A percentile compares a stretch with the other conserved stretches of the same genome.
Evolutionary conservation across 2,329 filamentous ascomycete genomes (phyloP).

Genomic region (Colletotrichum navitas): DNA sequence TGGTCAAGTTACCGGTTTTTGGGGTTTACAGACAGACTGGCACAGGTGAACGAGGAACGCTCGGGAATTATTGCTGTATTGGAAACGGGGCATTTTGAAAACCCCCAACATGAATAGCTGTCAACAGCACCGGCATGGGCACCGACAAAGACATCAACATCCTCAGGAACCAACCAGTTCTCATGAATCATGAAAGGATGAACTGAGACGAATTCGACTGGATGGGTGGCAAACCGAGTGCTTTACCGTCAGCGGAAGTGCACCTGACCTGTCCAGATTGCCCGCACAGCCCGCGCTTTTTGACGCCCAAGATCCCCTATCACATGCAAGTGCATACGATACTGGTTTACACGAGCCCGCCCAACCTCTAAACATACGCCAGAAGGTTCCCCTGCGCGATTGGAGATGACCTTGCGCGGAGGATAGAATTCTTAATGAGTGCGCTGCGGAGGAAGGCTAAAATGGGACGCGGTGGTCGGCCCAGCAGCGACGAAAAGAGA

Average conservation of each 20-base stretch:
- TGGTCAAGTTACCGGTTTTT: constrained; percentile 4
- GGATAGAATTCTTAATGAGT: neutral
- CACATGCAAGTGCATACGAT: constrained; percentile 33
- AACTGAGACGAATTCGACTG: constrained; percentile 30
- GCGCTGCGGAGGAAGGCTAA: constrained; percentile 7
- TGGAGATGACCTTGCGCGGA: constrained; percentile 10
- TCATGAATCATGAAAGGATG: constrained; percentile 38
- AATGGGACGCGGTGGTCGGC: constrained; percentile 25
- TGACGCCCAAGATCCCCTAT: constrained; percentile 22
- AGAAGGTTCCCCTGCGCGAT: constrained; percentile 4
- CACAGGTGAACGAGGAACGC: constrained; percentile 9
- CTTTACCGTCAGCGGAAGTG: constrained; percentile 5
- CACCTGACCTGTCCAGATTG: constrained; percentile 15
- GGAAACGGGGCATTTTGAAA: neutral
- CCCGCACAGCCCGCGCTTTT: neutral
- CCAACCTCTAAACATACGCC: constrained; percentile 22
- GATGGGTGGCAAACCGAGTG: constrained; percentile 27
- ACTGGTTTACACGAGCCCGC: neutral
- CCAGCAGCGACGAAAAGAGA: constrained; percentile 34
- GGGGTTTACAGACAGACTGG: neutral
- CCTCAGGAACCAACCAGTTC: constrained; percentile 6
- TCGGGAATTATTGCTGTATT: constrained; percentile 40
- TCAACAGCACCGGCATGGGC: neutral
- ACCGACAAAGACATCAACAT: neutral
- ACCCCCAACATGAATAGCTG: neutral